Percentiles rank a stretch among this genome's conserved stretches.
Evolutionary conservation across 306 rosid species (phyloP).

Genomic region (Prunus mume): DNA sequence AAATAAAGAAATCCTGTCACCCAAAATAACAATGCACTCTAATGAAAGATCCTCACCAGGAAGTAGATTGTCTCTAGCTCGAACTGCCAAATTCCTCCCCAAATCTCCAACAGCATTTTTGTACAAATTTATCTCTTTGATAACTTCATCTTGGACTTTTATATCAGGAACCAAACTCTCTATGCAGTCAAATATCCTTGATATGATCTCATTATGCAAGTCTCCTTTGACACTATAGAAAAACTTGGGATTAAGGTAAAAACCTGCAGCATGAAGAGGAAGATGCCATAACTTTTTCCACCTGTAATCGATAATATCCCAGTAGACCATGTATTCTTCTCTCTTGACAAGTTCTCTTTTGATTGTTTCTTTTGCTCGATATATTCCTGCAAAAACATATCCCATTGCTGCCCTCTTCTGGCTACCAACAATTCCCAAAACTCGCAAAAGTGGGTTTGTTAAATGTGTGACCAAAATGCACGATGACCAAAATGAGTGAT

Average conservation of each 20-base stretch:
- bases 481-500: slow-evolving; percentile 64
- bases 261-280: slow-evolving; percentile 74
- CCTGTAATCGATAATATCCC: slow-evolving; percentile 68
- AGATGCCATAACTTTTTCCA: slow-evolving; percentile 62
- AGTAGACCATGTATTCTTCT: slow-evolving; percentile 66
- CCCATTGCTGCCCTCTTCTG: slow-evolving; percentile 77
- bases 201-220: slow-evolving; percentile 45
- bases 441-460: slow-evolving; percentile 52
- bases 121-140: slow-evolving; percentile 61
- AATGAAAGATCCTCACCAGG: slow-evolving; percentile 56
- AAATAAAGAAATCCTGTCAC: slow-evolving; percentile 11
- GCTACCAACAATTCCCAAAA: slow-evolving; percentile 48
- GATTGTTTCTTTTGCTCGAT: slow-evolving; percentile 63
- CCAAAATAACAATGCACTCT: slow-evolving; percentile 20
- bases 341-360: slow-evolving; percentile 59
- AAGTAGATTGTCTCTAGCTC: slow-evolving; percentile 74
- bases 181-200: slow-evolving; percentile 73
- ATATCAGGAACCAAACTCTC: slow-evolving; percentile 69
- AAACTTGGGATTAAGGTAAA: slow-evolving; percentile 74
- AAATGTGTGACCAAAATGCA: slow-evolving; percentile 57
- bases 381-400: slow-evolving; percentile 65
- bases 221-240: slow-evolving; percentile 67
- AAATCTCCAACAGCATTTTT: slow-evolving; percentile 68
- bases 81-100: slow-evolving; percentile 77
- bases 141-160: slow-evolving; percentile 69